Conservation (phyloP, 1,284 basidiomycete species). For the Ustilago cynodontis region DNA sequence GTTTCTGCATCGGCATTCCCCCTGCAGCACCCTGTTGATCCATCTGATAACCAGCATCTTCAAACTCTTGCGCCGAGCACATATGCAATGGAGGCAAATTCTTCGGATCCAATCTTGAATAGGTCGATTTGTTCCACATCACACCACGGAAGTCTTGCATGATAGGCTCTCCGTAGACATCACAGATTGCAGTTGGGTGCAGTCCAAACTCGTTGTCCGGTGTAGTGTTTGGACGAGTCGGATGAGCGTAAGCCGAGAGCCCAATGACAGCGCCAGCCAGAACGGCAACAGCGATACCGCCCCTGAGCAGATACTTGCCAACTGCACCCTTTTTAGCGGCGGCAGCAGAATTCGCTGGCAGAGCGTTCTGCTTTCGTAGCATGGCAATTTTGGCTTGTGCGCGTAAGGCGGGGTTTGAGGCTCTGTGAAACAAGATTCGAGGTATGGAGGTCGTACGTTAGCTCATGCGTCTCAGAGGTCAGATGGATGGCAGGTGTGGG, state of each 20-base stretch:
- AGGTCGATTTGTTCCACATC: slow-evolving; percentile 41
- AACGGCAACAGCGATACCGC: slow-evolving; percentile 7
- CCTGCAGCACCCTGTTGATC: not conserved
- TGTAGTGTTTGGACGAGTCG: slow-evolving; percentile 16
- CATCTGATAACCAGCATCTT: not conserved
- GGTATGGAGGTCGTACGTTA: too few species aligned
- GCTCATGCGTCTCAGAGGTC: too few species aligned
- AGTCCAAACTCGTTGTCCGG: slow-evolving; percentile 36
- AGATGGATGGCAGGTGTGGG: not conserved
- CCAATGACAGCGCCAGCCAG: slow-evolving; percentile 10
- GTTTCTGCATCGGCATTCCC: slow-evolving; percentile 18
- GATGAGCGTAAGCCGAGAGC: slow-evolving; percentile 30
- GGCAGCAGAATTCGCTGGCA: not conserved
- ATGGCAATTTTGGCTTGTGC: slow-evolving; percentile 14
- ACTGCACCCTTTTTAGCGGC: not conserved
- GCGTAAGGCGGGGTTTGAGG: slow-evolving; percentile 17
- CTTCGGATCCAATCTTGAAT: slow-evolving; percentile 15
- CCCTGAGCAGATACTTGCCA: slow-evolving; percentile 6
- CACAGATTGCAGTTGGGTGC: slow-evolving; percentile 14
- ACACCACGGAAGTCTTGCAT: slow-evolving; percentile 27
- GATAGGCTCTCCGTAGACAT: slow-evolving; percentile 22
- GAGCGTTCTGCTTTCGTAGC: not conserved
- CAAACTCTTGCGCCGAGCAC: slow-evolving; percentile 15
- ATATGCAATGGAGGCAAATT: slow-evolving; percentile 17
- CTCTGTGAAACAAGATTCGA: too few species aligned